Conservation (phyloP, 73 alveolate species). For the Paramecium pentaurelia region DNA sequence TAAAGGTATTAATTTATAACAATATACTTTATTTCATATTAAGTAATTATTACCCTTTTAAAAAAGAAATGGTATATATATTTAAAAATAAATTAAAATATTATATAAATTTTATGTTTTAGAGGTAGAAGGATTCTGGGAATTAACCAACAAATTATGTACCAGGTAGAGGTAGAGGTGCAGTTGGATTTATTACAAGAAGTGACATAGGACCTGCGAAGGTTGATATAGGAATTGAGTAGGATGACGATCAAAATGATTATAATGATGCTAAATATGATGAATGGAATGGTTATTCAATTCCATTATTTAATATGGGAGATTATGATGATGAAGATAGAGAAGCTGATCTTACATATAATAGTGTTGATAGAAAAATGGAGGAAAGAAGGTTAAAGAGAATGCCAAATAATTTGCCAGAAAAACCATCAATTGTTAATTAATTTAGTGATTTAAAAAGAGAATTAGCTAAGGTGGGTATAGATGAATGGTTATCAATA, state of each 20-base stretch:
- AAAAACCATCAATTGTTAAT: constrained; percentile 45
- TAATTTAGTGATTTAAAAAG: constrained; percentile 76
- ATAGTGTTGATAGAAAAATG: constrained; percentile 71
- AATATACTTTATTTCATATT: too few relatives aligned
- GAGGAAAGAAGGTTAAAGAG: constrained; percentile 69
- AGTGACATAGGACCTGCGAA: constrained; percentile 82
- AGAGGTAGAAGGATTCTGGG: constrained; percentile 67
- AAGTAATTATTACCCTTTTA: too few relatives aligned
- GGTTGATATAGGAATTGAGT: constrained; percentile 45
- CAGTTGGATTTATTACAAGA: constrained; percentile 79
- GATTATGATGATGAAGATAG: constrained; percentile 69
- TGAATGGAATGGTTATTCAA: constrained; percentile 73
- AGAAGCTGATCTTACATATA: constrained; percentile 69
- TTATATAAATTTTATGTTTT: neutral
- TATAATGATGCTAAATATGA: constrained; percentile 69
- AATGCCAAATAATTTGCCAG: constrained; percentile 42
- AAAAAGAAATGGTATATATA: neutral
- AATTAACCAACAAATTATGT: constrained; percentile 77
- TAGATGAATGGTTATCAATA: constrained; percentile 75
- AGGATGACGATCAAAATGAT: constrained; percentile 33
- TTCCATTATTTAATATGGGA: constrained; percentile 16
- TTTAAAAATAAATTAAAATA: neutral
- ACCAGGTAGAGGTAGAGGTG: constrained; percentile 87
- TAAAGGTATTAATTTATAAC: too few relatives aligned
- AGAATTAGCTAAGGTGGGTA: constrained; percentile 68